Percentiles rank a stretch among this genome's conserved stretches.
Evolutionary conservation across 176 grass and related monocot genomes (phyloP).

Genomic region (Musa itinerans): DNA sequence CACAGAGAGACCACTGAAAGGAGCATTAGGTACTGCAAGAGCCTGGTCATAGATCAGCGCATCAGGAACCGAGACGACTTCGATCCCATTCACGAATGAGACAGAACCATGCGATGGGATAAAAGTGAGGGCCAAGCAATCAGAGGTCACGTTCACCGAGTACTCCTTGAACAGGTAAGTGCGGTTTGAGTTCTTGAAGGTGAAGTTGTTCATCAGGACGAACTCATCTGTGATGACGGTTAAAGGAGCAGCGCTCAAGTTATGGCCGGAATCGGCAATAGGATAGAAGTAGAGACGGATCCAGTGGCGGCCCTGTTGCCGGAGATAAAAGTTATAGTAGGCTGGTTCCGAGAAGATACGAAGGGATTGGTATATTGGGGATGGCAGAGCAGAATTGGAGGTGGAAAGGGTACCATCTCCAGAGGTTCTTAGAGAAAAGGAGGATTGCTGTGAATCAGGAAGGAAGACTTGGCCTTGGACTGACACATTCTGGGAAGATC

Average conservation of each 20-base stretch:
- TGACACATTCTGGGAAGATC: neutral
- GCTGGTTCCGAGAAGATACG: neutral
- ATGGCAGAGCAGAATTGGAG: constrained; percentile 9
- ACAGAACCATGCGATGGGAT: constrained; percentile 6
- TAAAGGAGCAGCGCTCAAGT: constrained; percentile 3
- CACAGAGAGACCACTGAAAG: constrained; percentile 11
- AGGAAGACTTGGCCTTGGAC: neutral
- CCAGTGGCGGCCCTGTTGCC: constrained; percentile 4
- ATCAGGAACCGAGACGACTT: constrained; percentile 11
- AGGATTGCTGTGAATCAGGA: constrained; percentile 15
- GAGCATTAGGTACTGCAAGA: constrained; percentile 8
- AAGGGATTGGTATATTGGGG: constrained; percentile 13
- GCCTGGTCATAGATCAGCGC: constrained; percentile 11
- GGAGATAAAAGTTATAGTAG: constrained; percentile 3
- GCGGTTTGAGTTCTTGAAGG: constrained; percentile 9
- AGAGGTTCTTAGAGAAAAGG: constrained; percentile 7
- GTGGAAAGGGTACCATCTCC: constrained; percentile 1
- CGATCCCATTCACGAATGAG: constrained; percentile 11
- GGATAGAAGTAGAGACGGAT: constrained; percentile 15
- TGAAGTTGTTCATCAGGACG: constrained; percentile 16
- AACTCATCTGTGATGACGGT: neutral
- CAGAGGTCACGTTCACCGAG: constrained; percentile 10
- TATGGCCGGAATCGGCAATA: neutral
- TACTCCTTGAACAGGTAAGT: constrained; percentile 11
- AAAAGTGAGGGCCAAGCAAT: neutral